Base-by-base conservation (phyloP, 345 rosid genomes). In the Erysimum cheiranthoides region DNA sequence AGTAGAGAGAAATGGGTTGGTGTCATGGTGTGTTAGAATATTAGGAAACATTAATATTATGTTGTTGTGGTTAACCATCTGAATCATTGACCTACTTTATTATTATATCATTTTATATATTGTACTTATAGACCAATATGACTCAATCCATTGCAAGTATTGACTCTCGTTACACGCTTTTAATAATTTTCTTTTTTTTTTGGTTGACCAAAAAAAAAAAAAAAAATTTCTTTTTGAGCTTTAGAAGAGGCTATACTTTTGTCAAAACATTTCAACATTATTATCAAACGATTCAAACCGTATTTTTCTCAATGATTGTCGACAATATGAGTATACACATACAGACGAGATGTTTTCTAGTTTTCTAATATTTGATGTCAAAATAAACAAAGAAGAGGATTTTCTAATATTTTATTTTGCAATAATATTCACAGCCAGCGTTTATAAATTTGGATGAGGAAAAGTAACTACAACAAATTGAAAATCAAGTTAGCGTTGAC, bases 121-220 rank as follows among this genome's bases (percentile, higher is more conserved):
- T 4, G 4, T 40, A 10, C 2, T 38, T 50, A 12, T 4, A 4
- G 65, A 73, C 64, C 28, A 25, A 10, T 35, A 42, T 32, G 38
- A 43, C 71, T 54, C 47, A 73, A 58, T 67, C 43, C 12, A 38
- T 18, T 49, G 53, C 50, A 46, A 58, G 32, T 47, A 3, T 67
- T 74, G 78, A 74, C 78, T 57, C 46, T 28, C 14, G 16, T 38
- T 10, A 74, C 66, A 74, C 67, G 66, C 66, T 57, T 46, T 71
- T 74, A 10, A 5, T 56, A 45, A 45, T 36, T 45, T 74, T 58
- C 49, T 25, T 45, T 52, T 38, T 2, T 25, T 45, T 52, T 38
- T 2, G 12, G n/a, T n/a, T n/a, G n/a, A n/a, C n/a, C n/a, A n/a
- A n/a, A n/a, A n/a, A n/a, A n/a, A n/a, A n/a, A n/a, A n/a, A n/a